Percentiles rank a stretch among this genome's conserved stretches.
phyloP scores from a whole-genome alignment of 371 early-diverging fungal genomes.

The Mortierella sp. region DNA sequence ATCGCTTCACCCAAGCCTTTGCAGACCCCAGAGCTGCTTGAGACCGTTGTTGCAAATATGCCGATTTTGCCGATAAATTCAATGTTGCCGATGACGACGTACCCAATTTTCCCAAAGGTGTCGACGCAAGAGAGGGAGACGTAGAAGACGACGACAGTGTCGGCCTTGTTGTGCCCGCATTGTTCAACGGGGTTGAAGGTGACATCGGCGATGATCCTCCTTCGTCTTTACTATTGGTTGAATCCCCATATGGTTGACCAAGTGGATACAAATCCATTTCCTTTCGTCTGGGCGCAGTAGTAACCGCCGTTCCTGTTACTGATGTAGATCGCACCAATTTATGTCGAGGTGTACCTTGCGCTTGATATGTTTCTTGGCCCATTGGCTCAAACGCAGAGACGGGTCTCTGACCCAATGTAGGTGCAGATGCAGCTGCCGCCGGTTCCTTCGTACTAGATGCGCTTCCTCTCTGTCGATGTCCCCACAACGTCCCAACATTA shows the following conservation, averaged over 20 bases:
- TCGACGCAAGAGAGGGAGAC: background rate
- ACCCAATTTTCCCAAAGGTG: background rate
- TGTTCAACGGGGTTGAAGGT: no score
- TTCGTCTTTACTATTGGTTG: background rate
- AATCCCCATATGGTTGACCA: constrained; percentile 25
- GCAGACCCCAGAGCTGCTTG: constrained; percentile 46
- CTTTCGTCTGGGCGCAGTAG: background rate
- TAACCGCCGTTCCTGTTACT: background rate
- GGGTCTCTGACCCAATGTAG: background rate
- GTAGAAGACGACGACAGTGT: background rate
- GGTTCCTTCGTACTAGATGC: constrained; percentile 1
- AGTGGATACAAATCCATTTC: constrained; percentile 22
- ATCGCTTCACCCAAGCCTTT: constrained; percentile 52
- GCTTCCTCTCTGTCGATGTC: constrained; percentile 10
- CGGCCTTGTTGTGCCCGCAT: no score
- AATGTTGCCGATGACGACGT: no score
- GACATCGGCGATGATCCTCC: no score
- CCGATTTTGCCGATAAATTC: background rate
- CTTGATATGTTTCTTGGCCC: background rate
- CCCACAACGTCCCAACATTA: constrained; percentile 6
- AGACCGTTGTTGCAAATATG: constrained; percentile 32
- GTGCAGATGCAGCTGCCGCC: background rate
- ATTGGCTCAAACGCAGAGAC: background rate
- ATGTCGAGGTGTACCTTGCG: background rate
- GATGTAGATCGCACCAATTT: constrained; percentile 18